Evolutionary conservation across 2,329 filamentous ascomycete species (phyloP).

Genomic region (Pseudogymnoascus sp.): DNA sequence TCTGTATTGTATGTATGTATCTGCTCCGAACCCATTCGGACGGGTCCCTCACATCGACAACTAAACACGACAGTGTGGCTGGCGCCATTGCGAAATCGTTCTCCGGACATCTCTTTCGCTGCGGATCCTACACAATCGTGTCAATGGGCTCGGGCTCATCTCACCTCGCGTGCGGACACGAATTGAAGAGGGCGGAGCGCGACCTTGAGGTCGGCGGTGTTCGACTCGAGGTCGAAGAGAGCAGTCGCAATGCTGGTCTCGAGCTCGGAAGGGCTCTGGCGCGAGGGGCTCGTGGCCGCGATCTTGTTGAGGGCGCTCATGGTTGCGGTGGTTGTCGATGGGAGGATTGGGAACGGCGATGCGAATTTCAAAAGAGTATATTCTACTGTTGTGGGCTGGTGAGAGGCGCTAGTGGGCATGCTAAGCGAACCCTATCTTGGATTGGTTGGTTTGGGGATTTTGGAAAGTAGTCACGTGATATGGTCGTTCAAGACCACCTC

Average conservation of each 20-base stretch:
- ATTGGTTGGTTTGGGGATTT: background rate
- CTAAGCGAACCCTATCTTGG: slow-evolving; percentile 2
- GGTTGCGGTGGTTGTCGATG: slow-evolving; percentile 35
- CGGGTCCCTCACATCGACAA: slow-evolving; percentile 7
- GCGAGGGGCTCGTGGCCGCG: slow-evolving; percentile 90
- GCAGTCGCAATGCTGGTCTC: slow-evolving; percentile 95
- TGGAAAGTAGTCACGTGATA: background rate
- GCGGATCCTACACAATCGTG: slow-evolving; percentile 6
- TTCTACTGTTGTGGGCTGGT: slow-evolving; percentile 1
- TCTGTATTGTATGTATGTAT: slow-evolving; percentile 8
- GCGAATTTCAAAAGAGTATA: slow-evolving; percentile 1
- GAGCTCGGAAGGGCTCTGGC: slow-evolving; percentile 92
- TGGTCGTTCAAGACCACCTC: background rate
- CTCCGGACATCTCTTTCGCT: slow-evolving; percentile 5
- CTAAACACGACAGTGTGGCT: slow-evolving; percentile 3
- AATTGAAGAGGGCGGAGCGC: slow-evolving; percentile 97
- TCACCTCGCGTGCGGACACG: slow-evolving; percentile 98
- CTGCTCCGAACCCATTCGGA: slow-evolving; percentile 3
- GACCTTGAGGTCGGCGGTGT: slow-evolving; percentile 95
- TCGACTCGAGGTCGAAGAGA: slow-evolving; percentile 98
- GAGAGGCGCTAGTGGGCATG: background rate
- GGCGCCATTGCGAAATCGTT: slow-evolving; percentile 9
- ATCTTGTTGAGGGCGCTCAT: slow-evolving; percentile 92
- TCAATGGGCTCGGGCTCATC: slow-evolving; percentile 29
- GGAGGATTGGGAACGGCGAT: background rate